Evolutionary conservation across 305 asterid genomes (phyloP), one percentile per base, ranked within the genome.

Genomic region (Galium porrigens): DNA sequence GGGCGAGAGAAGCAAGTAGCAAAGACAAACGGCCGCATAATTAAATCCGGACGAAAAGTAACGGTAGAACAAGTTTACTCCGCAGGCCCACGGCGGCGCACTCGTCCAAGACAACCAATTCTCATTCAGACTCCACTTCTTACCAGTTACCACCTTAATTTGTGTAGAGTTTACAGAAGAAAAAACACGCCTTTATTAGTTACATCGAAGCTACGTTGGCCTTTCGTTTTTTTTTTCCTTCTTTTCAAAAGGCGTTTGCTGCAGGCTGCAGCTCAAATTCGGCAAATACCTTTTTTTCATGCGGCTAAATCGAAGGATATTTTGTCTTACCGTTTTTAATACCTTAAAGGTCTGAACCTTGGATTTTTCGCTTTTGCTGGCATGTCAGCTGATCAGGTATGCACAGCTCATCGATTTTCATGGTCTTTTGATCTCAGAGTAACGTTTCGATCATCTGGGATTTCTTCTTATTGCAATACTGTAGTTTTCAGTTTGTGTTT

Each of bases 381-480:
- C 9, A 67, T 67, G 74, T 46, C 65, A 33, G 62, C 55, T 64
- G 39, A 58, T 64, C 70, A 71, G 75, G 75, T 65, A 25, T 59
- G 32, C 46, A 44, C 10, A 2, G 22, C 14, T 58, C 8, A 48
- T 48, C 65, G 49, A 33, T 25, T 44, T 15, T 70, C 6, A 10
- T 12, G 48, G n/a, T 34, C 10, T 64, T 15, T 64, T n/a, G 37
- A 14, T 39, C 4, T 37, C 33, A 0, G 12, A 33, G 46, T 58
- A n/a, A 17, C 37, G 41, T 62, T 41, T 62, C 20, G 53, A 29
- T 12, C 34, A 8, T 8, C 54, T 27, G 33, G 37, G 11, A 33
- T 36, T 11, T 20, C 36, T 7, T 59, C 37, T 30, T 7, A 11
- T 1, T 6, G 41, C 15, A 27, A 25, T 11, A n/a, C 4, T 68